Evolutionary conservation across 2,329 filamentous ascomycete species (phyloP).

Genomic region (Ophiocordyceps robertsii): DNA sequence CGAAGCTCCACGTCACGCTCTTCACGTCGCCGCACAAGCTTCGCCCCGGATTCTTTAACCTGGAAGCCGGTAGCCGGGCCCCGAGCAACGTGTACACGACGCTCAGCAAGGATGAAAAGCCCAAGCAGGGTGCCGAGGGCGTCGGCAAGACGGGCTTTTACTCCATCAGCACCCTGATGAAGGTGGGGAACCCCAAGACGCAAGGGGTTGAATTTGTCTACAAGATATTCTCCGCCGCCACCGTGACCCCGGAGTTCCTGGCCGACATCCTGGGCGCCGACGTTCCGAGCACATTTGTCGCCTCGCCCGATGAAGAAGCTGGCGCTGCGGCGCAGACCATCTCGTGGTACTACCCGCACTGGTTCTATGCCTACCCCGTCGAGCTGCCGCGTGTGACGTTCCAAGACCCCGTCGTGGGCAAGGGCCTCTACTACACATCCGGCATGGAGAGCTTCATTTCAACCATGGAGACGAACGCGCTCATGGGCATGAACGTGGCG

Average conservation of each 20-base stretch:
- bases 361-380: slow-evolving; percentile 78
- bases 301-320: slow-evolving; percentile 12
- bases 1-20: slow-evolving; percentile 75
- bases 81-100: slow-evolving; percentile 78
- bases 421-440: slow-evolving; percentile 56
- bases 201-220: slow-evolving; percentile 42
- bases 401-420: slow-evolving; percentile 59
- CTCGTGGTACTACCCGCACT: slow-evolving; percentile 64
- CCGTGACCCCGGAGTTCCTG: slow-evolving; percentile 38
- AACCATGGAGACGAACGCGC: slow-evolving; percentile 90
- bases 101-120: slow-evolving; percentile 45
- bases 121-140: slow-evolving; percentile 36
- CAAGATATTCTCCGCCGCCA: slow-evolving; percentile 50
- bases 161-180: slow-evolving; percentile 64
- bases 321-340: slow-evolving; percentile 29
- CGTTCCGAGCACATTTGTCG: slow-evolving; percentile 27
- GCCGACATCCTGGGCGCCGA: slow-evolving; percentile 35
- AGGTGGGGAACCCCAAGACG: slow-evolving; percentile 46
- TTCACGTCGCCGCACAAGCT: slow-evolving; percentile 68
- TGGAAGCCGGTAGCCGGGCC: slow-evolving; percentile 40
- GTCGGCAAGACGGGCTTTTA: slow-evolving; percentile 71
- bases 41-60: slow-evolving; percentile 58
- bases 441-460: slow-evolving; percentile 89
- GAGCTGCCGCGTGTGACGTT: slow-evolving; percentile 78
- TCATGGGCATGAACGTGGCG: slow-evolving; percentile 83